Evolutionary conservation across 495 filamentous ascomycete species (phyloP).

Genomic region (Hypoxylon lenormandii): DNA sequence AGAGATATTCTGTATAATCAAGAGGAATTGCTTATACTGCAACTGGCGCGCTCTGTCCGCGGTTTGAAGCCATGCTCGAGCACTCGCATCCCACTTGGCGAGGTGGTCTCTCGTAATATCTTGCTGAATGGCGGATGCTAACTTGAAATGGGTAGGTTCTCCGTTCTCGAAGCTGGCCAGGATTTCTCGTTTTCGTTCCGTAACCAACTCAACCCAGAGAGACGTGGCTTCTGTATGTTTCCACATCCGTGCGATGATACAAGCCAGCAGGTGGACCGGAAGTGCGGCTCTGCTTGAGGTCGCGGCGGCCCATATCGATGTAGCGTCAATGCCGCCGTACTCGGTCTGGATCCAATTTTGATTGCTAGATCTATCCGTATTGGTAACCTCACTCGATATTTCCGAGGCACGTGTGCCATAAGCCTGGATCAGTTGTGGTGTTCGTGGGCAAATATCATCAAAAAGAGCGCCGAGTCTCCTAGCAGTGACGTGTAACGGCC

Average conservation of each 20-base stretch:
- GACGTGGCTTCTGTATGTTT: constrained; percentile 46
- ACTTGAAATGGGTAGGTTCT: constrained; percentile 2
- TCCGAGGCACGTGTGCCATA: constrained; percentile 58
- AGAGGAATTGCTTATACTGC: constrained; percentile 51
- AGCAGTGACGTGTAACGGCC: constrained; percentile 46
- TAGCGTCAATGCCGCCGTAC: constrained; percentile 50
- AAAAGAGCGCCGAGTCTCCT: constrained; percentile 52
- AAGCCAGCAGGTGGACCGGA: constrained; percentile 51
- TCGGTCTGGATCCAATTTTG: constrained; percentile 10
- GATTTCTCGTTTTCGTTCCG: constrained; percentile 33
- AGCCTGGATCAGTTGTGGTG: constrained; percentile 51
- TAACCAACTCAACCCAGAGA: constrained; percentile 54
- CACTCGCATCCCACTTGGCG: constrained; percentile 56
- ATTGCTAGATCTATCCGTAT: constrained; percentile 13
- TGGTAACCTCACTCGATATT: constrained; percentile 38
- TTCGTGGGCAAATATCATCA: constrained; percentile 44
- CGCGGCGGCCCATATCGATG: constrained; percentile 56
- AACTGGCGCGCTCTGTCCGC: constrained; percentile 42
- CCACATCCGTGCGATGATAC: constrained; percentile 54
- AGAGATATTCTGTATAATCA: constrained; percentile 55
- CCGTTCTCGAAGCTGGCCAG: constrained; percentile 17
- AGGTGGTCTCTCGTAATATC: constrained; percentile 43
- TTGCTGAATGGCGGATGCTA: constrained; percentile 14
- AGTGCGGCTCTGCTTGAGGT: constrained; percentile 51
- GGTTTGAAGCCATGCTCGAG: constrained; percentile 51